Evolutionary conservation across 2,329 filamentous ascomycete species (phyloP), one percentile per base, ranked within the genome.

Genomic region (Cercospora citrullina): DNA sequence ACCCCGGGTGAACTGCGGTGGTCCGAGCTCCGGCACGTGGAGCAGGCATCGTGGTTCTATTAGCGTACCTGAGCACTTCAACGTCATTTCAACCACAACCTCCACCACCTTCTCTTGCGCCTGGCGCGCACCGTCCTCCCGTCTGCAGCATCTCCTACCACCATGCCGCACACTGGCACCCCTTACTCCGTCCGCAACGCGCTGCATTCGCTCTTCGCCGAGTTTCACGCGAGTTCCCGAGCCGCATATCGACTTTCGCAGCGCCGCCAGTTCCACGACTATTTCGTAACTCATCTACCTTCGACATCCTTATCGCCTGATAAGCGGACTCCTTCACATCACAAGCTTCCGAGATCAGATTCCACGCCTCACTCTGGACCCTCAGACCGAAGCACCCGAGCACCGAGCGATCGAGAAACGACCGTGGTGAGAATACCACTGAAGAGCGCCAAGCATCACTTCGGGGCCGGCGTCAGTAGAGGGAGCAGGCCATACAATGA

Each of bases 371-470:
- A 97, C 79, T 88, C 83, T 81, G 10, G 73, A 28, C 72, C 75
- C 5, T 68, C 72, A 31, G 53, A 64, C 14, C 69, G 72, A 21
- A 73, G 70, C 33, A 63, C 60, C 5, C 64, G 68, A 39, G 61
- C 69, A 7, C 65, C 68, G 2, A 83, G 85, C 30, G 48, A 64
- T n/a, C 87, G 93, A 73, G 93, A 97, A 74, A 88, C 95, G 72
- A 97, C 95, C 0, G 92, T 98, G 5, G 95, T 98, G 59, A 91
- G 95, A 39, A 99, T 99, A 76, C 95, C 95, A 5, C 83, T 99
- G 70, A 91, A 90, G 74, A 94, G 91, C 74, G 95, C 95, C 31
- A 98, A 98, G 78, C 95, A 99, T 77, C 95, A 99, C 81, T 97
- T 96, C 76, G 95, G 95, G 28, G 91, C 89, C 26, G 87, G 87